Percentiles rank a stretch among this genome's conserved stretches.
These are phyloP conservation scores for Hypoxylon trugodes DNA, from an alignment of 495 filamentous ascomycete genomes.

Conservation along the genomic window DNA sequence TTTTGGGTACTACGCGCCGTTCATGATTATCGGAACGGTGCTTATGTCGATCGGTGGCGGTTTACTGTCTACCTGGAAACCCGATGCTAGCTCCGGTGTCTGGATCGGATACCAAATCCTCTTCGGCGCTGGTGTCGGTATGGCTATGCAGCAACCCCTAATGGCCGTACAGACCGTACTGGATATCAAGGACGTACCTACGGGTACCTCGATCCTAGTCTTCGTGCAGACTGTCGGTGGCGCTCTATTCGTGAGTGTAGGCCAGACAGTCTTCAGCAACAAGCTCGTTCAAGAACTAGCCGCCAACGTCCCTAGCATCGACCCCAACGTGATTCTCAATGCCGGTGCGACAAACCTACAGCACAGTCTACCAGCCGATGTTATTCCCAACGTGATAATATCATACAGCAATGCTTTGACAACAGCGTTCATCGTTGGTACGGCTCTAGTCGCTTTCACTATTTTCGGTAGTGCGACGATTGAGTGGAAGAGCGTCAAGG, in stretches of 20 bases:
- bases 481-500: slow-evolving; percentile 87
- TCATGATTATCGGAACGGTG: slow-evolving; percentile 68
- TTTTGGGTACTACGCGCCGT: slow-evolving; percentile 80
- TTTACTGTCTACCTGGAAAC: slow-evolving; percentile 69
- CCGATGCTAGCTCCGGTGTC: slow-evolving; percentile 57
- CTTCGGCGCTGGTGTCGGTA: slow-evolving; percentile 72
- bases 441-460: slow-evolving; percentile 68
- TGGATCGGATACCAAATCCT: slow-evolving; percentile 87
- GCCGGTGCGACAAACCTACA: slow-evolving; percentile 76
- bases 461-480: slow-evolving; percentile 68
- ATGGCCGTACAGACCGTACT: slow-evolving; percentile 75
- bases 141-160: slow-evolving; percentile 69
- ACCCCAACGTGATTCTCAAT: slow-evolving; percentile 59
- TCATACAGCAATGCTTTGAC: slow-evolving; percentile 79
- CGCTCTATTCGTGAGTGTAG: slow-evolving; percentile 77
- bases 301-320: slow-evolving; percentile 57
- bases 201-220: slow-evolving; percentile 70
- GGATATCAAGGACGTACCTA: slow-evolving; percentile 66
- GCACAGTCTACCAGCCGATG: slow-evolving; percentile 51
- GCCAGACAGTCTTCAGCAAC: slow-evolving; percentile 81
- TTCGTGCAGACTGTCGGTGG: slow-evolving; percentile 79
- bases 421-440: slow-evolving; percentile 72
- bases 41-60: slow-evolving; percentile 74
- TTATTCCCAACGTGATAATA: slow-evolving; percentile 62
- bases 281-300: slow-evolving; percentile 67